A percentile compares a stretch with the other conserved stretches of the same genome.
Evolutionary conservation across 345 rosid genomes (phyloP).

Genomic region (Abelmoschus esculentus): DNA sequence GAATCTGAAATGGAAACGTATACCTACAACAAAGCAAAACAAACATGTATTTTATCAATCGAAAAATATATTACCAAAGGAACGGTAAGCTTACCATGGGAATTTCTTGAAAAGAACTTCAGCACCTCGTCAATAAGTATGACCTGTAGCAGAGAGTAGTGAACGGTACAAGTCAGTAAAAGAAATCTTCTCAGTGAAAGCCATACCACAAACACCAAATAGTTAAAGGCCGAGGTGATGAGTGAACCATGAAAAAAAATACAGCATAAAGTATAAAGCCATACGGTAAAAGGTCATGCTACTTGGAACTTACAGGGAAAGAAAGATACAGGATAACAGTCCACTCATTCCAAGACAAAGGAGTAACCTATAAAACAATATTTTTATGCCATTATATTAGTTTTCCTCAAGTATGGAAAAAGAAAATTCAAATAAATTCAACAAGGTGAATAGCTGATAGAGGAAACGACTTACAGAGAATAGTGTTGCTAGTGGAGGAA

Average conservation of each 20-base stretch:
- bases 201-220: background rate
- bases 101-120: conserved; percentile 85
- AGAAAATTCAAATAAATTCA: background rate
- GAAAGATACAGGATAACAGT: conserved; percentile 78
- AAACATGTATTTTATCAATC: background rate
- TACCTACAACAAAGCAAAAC: conserved; percentile 37
- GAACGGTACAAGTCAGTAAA: background rate
- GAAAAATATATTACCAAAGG: conserved; percentile 1
- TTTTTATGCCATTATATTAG: conserved; percentile 15
- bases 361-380: conserved; percentile 62
- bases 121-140: conserved; percentile 85
- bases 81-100: conserved; percentile 35
- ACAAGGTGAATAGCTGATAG: conserved; percentile 5
- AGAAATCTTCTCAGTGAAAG: background rate
- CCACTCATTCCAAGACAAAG: conserved; percentile 94
- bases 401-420: conserved; percentile 4
- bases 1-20: conserved; percentile 65
- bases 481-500: conserved; percentile 76
- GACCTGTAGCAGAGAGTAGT: conserved; percentile 45
- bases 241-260: background rate
- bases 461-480: conserved; percentile 73
- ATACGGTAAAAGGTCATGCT: background rate
- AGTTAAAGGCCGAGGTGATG: background rate
- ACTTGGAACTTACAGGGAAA: conserved; percentile 67
- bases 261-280: background rate